Percentiles rank a stretch among this genome's conserved stretches.
These are phyloP conservation scores for Aegilops bicornis DNA, from an alignment of 176 grass and related monocot genomes.

Conservation along the genomic window DNA sequence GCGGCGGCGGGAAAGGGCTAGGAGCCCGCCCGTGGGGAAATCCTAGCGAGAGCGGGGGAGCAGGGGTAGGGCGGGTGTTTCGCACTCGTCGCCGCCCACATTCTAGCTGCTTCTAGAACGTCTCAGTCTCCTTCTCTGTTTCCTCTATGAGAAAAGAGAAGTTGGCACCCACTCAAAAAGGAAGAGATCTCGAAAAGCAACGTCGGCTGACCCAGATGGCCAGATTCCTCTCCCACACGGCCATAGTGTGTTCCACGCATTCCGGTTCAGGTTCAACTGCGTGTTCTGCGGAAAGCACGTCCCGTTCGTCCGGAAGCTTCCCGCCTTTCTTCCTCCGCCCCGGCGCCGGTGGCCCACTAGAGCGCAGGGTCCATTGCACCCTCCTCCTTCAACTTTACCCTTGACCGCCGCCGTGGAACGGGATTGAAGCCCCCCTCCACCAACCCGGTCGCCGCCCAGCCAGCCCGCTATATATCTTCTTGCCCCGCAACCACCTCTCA, in stretches of 20 bases:
- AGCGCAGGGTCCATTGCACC: too few species aligned
- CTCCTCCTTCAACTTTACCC: neutral
- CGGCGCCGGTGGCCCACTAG: neutral
- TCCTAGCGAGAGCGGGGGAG: too few species aligned
- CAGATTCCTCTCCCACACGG: neutral
- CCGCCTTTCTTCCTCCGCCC: neutral
- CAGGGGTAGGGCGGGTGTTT: too few species aligned
- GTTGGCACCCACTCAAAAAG: neutral
- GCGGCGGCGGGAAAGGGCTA: too few species aligned
- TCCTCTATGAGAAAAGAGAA: neutral
- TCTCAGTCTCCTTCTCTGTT: neutral
- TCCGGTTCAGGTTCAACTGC: too few species aligned
- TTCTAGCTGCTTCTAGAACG: neutral
- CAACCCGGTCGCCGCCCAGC: neutral
- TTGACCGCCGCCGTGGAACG: neutral
- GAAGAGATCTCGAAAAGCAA: neutral
- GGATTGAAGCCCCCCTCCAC: neutral
- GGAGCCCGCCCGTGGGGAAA: too few species aligned
- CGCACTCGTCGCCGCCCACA: too few species aligned
- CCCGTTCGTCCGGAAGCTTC: neutral
- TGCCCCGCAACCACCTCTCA: neutral
- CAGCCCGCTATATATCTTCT: neutral
- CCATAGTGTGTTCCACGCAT: neutral
- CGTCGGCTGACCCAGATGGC: neutral
- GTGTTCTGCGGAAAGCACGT: too few species aligned